Evolutionary conservation across 1,284 basidiomycete species (phyloP), one percentile per base, ranked within the genome.

Genomic region (Ustanciosporium gigantosporum): DNA sequence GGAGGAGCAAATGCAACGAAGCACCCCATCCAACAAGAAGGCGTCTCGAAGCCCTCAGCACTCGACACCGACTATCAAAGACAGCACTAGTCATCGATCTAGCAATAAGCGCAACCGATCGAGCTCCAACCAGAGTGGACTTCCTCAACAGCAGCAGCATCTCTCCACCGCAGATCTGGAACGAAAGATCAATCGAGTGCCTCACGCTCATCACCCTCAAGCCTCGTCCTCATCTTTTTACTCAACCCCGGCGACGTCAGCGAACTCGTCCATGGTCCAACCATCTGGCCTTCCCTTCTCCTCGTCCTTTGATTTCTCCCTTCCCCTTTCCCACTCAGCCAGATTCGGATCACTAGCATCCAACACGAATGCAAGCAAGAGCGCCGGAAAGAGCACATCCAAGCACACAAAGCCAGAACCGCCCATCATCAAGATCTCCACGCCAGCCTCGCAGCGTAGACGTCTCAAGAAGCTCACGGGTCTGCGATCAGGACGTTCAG

Each of bases 391-490:
- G 27, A 9, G 27, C n/a, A 22, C 9, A 11, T 13, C 9, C 20
- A 34, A 17, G 16, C 32, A 34, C 16, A 14, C 8, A 9, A 34
- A 34, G 32, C 16, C 19, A 17, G 36, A 40, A 9, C 20, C 31
- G 13, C 11, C 37, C 7, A 31, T 52, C 21, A 57, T 57, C 44
- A 56, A 51, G 19, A 62, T 48, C 3, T 56, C 52, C 15, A 57
- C 45, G 16, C 40, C 51, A 1, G 31, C 58, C 7, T 34, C 47
- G 0, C 41, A 39, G 14, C 48, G 45, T 11, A 46, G 59, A 19
- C 36, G 44, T 1, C 21, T 62, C 13, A 44, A 49, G 3, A 39
- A 41, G 25, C 24, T 57, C 9, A 51, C 50, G 31, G 59, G 59
- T 14, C 35, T 62, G 9, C 52, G 59, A 16, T 32, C 59, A 0